A percentile compares a stretch with the other conserved stretches of the same genome.
phyloP scores from a whole-genome alignment of 1,139 yeast genomes.

The Entelexis paramagnoliae region DNA sequence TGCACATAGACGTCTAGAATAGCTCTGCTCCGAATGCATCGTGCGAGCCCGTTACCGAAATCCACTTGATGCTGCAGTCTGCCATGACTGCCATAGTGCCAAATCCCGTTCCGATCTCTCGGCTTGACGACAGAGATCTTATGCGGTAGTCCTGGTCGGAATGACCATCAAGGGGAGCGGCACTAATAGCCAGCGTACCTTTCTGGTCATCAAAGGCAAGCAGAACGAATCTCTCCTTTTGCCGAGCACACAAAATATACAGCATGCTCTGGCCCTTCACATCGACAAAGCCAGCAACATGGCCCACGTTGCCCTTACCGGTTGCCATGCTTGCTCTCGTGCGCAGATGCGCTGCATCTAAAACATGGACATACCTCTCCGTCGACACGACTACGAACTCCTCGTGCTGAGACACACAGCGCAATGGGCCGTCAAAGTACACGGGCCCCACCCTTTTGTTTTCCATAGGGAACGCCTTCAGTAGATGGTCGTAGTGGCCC shows the following conservation, averaged over 20 bases:
- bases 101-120: not conserved
- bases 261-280: not conserved
- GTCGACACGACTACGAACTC: conserved; percentile 1
- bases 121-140: not conserved
- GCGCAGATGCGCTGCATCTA: not conserved
- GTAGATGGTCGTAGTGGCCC: not conserved
- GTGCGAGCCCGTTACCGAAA: not conserved
- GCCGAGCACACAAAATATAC: not conserved
- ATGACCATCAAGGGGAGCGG: not conserved
- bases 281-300: not conserved
- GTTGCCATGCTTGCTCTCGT: not conserved
- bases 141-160: not conserved
- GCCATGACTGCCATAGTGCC: not conserved
- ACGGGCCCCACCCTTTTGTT: not conserved
- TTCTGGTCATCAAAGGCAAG: not conserved
- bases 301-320: not conserved
- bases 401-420: not conserved
- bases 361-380: not conserved
- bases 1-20: not conserved
- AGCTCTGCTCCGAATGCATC: not conserved
- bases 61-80: not conserved
- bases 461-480: not conserved
- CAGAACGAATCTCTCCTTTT: not conserved
- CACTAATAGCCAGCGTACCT: not conserved
- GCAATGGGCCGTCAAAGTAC: not conserved